A percentile compares a stretch with the other conserved stretches of the same genome.
Evolutionary conservation across 2,329 filamentous ascomycete genomes (phyloP).

Genomic region (Madurella fahalii): DNA sequence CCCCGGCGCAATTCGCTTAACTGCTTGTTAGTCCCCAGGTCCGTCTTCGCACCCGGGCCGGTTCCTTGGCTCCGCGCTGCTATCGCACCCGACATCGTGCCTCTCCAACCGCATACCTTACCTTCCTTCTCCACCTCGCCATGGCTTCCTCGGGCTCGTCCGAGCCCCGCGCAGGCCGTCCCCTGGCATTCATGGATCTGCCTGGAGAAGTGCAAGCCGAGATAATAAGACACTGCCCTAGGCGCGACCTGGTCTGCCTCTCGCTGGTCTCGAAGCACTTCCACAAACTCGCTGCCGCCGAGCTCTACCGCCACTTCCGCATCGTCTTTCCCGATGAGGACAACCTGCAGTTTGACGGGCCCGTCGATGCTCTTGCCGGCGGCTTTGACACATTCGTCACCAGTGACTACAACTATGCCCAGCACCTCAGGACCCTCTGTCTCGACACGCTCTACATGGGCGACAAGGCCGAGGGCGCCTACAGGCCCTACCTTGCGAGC

Average conservation of each 20-base stretch:
- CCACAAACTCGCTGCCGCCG: slow-evolving; percentile 52
- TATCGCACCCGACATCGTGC: background rate
- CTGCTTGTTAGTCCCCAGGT: too few species aligned
- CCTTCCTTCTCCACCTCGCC: slow-evolving; percentile 1
- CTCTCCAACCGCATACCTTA: background rate
- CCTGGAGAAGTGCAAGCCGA: slow-evolving; percentile 47
- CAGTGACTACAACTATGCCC: slow-evolving; percentile 60
- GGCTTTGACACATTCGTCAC: slow-evolving; percentile 59
- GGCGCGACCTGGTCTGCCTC: slow-evolving; percentile 52
- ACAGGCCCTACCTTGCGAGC: slow-evolving; percentile 51
- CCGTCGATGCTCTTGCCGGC: slow-evolving; percentile 54
- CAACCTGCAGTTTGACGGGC: slow-evolving; percentile 46
- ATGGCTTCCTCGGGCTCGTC: slow-evolving; percentile 33
- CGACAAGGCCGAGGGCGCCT: slow-evolving; percentile 49
- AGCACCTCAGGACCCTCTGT: slow-evolving; percentile 51
- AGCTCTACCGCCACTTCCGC: slow-evolving; percentile 57
- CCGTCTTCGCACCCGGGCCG: too few species aligned
- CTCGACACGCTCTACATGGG: slow-evolving; percentile 54
- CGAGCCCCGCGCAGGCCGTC: slow-evolving; percentile 1
- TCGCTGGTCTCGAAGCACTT: slow-evolving; percentile 56
- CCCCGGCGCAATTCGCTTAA: too few species aligned
- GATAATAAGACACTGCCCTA: slow-evolving; percentile 46
- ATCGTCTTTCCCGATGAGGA: slow-evolving; percentile 61
- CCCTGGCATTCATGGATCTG: slow-evolving; percentile 37
- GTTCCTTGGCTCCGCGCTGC: background rate